Evolutionary conservation across 306 rosid genomes (phyloP), one percentile per base, ranked within the genome.

Genomic region (Vicia faba): DNA sequence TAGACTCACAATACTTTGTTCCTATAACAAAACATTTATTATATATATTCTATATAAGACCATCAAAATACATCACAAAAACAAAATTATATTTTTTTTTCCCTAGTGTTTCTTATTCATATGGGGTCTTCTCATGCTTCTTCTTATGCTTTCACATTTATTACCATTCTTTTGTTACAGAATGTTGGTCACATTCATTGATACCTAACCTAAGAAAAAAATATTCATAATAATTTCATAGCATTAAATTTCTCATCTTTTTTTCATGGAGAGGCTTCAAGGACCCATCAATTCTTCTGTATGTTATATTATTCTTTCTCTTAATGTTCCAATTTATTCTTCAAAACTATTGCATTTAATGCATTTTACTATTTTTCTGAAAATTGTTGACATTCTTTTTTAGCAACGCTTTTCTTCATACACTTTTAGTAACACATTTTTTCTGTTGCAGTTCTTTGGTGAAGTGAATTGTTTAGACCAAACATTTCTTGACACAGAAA

Each of bases 241-340:
- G 38, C 38, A 33, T 33, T 33, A 6, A 33, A 33, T 33, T 33
- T 33, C 38, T 33, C 38, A 33, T 33, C 9, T 33, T 33, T 33
- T 5, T 33, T 33, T 33, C 63, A 92, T 93, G 98, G 91, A 93
- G 87, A 81, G 88, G 72, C 88, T 87, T 50, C 91, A 87, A 87
- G 95, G 84, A 89, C 98, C 91, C 83, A 70, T 88, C 63, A 80
- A 85, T 80, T 83, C 96, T 66, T 86, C 77, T 75, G 96, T 93
- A 88, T 86, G 96, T 71, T 33, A 33, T 36, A 31, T 31, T 31
- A 31, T 72, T 70, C 46, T 55, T 59, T 29, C 26, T 40, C 75
- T 62, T 75, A 15, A 1, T 57, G 12, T 61, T 77, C 18, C 80
- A 83, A 83, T 84, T 79, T 87, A 75, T 80, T 82, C 73, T 73